Percentiles rank a stretch among this genome's conserved stretches.
Conservation (phyloP, 2,329 filamentous ascomycete genomes). For the Talaromyces islandicus region DNA sequence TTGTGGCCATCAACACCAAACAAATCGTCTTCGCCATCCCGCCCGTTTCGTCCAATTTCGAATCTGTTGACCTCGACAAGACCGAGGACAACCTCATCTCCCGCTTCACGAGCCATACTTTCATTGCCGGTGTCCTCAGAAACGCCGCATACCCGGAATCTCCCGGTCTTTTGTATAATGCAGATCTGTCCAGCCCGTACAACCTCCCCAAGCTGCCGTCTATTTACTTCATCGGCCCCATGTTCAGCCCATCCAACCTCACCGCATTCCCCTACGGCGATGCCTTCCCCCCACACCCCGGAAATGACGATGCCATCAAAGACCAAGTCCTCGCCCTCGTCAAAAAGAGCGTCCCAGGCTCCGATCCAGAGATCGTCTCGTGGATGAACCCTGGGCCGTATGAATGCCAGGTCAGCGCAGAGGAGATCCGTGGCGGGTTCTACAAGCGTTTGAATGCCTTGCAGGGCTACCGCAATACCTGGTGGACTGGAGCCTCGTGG, state of each 20-base stretch:
- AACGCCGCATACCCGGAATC: background rate
- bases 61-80: background rate
- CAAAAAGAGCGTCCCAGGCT: background rate
- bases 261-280: background rate
- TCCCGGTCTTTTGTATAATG: background rate
- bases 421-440: slow-evolving; percentile 35
- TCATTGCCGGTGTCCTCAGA: background rate
- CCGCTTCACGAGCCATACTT: background rate
- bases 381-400: background rate
- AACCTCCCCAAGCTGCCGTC: background rate
- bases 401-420: slow-evolving; percentile 19
- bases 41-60: background rate
- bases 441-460: slow-evolving; percentile 37
- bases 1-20: background rate
- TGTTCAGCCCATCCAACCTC: background rate
- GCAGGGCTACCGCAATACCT: slow-evolving; percentile 42
- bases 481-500: slow-evolving; percentile 40
- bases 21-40: background rate
- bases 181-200: background rate
- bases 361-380: background rate
- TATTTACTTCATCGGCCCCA: background rate
- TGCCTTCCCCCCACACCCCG: background rate
- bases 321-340: background rate
- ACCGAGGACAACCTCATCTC: background rate
- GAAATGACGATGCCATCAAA: background rate